phyloP scores from a whole-genome alignment of 2,329 filamentous ascomycete genomes.

The Aspergillus oerlinghausenensis region DNA sequence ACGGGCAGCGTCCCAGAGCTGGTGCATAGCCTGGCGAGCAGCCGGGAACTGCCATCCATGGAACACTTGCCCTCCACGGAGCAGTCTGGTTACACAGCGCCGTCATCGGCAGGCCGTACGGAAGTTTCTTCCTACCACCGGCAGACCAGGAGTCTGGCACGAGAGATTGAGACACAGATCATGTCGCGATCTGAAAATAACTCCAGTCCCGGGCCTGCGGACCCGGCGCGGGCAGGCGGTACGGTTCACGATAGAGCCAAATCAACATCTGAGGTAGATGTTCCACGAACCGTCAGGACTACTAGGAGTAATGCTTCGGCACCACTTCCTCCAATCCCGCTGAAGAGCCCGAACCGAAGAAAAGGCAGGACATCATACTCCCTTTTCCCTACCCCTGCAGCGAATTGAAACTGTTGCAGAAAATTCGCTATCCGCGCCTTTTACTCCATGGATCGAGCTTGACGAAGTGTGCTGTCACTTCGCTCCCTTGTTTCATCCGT shows the following conservation, averaged over 20 bases:
- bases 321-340: slow-evolving; percentile 19
- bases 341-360: slow-evolving; percentile 26
- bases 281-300: slow-evolving; percentile 9
- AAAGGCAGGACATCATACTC: slow-evolving; percentile 43
- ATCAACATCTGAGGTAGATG: slow-evolving; percentile 33
- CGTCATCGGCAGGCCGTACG: slow-evolving; percentile 12
- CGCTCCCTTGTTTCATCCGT: slow-evolving; percentile 5
- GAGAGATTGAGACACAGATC: slow-evolving; percentile 27
- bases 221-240: slow-evolving; percentile 17
- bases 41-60: slow-evolving; percentile 33
- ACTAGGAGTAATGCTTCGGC: slow-evolving; percentile 16
- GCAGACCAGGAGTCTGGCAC: slow-evolving; percentile 35
- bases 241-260: slow-evolving; percentile 33
- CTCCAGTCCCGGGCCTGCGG: slow-evolving; percentile 24
- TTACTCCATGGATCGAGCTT: background rate
- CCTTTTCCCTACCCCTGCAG: slow-evolving; percentile 17
- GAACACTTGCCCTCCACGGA: slow-evolving; percentile 20
- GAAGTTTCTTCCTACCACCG: slow-evolving; percentile 28
- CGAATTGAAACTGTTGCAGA: slow-evolving; percentile 7
- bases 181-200: slow-evolving; percentile 25
- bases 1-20: slow-evolving; percentile 44
- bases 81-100: slow-evolving; percentile 7
- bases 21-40: slow-evolving; percentile 37
- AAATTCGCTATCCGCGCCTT: background rate
- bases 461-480: background rate